These are phyloP conservation scores for Graphiopsis chlorocephala DNA, from an alignment of 2,329 filamentous ascomycete genomes.

Conservation along the genomic window DNA sequence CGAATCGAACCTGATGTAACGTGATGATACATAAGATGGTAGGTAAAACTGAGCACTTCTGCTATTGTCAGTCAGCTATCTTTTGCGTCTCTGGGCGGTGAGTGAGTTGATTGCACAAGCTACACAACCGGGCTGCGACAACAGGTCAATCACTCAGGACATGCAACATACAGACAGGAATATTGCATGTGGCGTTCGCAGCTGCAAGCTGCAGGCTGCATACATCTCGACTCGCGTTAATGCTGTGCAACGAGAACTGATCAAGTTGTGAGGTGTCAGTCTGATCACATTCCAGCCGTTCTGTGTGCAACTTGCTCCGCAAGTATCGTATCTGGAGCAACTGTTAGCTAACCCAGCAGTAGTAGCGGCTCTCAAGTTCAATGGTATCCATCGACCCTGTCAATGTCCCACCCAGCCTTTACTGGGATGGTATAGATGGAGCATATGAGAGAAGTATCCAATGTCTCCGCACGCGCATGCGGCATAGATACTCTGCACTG, in stretches of 20 bases:
- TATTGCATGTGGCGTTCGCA: background rate
- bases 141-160: background rate
- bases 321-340: background rate
- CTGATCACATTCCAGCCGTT: background rate
- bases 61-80: background rate
- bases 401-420: conserved; percentile 3
- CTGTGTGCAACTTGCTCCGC: background rate
- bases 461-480: too few species aligned
- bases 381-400: background rate
- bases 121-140: background rate
- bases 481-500: too few species aligned
- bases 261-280: background rate
- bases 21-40: background rate
- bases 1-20: background rate
- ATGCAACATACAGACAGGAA: background rate
- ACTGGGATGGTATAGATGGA: conserved; percentile 42
- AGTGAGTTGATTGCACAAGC: background rate
- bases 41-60: background rate
- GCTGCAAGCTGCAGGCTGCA: background rate
- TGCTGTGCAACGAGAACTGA: background rate
- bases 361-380: background rate
- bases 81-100: background rate
- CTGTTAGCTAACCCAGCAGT: background rate
- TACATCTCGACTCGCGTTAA: background rate
- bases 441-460: too few species aligned